Conservation (phyloP, 768 basidiomycete genomes). For the Candolleomyces eurysporus region DNA sequence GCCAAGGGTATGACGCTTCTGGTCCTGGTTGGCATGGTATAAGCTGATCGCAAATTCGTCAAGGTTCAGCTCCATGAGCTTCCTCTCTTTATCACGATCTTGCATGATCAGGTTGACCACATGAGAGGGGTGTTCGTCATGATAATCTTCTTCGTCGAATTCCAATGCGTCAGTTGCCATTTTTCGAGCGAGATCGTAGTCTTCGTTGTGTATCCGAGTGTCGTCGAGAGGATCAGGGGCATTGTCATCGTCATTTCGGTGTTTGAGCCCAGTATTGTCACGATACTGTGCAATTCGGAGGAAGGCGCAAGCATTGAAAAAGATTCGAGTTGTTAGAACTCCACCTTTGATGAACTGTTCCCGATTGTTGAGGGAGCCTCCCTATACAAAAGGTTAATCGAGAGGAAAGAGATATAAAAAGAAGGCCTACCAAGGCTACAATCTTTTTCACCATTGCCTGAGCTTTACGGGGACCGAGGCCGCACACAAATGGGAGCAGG, state of each 20-base stretch:
- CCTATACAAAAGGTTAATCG: conserved; percentile 43
- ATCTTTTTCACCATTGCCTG: conserved; percentile 82
- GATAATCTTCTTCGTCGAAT: conserved; percentile 95
- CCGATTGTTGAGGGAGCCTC: conserved; percentile 83
- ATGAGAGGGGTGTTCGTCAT: conserved; percentile 88
- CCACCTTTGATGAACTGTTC: conserved; percentile 83
- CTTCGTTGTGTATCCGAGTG: conserved; percentile 95
- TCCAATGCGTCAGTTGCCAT: conserved; percentile 98
- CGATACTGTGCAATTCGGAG: conserved; percentile 78
- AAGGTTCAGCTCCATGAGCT: conserved; percentile 86
- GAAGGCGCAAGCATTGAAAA: conserved; percentile 92
- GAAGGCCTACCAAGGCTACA: conserved; percentile 57
- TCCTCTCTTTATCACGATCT: conserved; percentile 73
- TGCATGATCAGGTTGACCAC: conserved; percentile 85
- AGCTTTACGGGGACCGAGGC: conserved; percentile 93
- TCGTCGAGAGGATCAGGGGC: conserved; percentile 88
- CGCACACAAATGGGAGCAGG: conserved; percentile 87
- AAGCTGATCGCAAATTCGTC: conserved; percentile 96
- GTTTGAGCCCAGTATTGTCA: conserved; percentile 58
- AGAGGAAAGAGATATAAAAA: conserved; percentile 3
- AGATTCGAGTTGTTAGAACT: conserved; percentile 82
- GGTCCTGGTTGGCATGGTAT: conserved; percentile 76
- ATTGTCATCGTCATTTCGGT: conserved; percentile 65
- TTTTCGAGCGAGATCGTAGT: conserved; percentile 96
- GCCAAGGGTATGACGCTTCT: conserved; percentile 87